Evolutionary conservation across 2,329 filamentous ascomycete genomes (phyloP), one percentile per base, ranked within the genome.

Genomic region (Colletotrichum endophyticum): DNA sequence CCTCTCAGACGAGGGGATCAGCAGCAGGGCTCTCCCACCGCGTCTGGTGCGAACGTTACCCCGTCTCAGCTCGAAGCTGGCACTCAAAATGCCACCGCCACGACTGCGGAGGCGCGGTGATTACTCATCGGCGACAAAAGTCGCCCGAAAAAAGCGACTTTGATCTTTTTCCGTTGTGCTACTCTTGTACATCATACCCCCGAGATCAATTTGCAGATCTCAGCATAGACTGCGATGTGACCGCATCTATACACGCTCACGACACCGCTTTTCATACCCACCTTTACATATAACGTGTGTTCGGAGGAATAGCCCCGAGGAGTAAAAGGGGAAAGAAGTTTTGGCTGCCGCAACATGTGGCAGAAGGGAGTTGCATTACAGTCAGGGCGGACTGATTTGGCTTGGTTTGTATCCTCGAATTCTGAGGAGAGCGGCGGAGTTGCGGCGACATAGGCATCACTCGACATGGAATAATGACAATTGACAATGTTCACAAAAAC

Each of bases 61-160:
- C 88, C 88, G 8, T 87, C 87, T 67, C 87, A 89, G 78, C 83
- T 89, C 13, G 88, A 89, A 80, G 84, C 88, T 28, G 88, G 86
- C 70, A 82, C 82, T 67, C 84, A 84, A 67, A 79, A 81, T 39
- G 77, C 66, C 13, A 49, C 61, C 7, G 66, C 63, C 13, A 32
- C 81, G 11, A 73, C 67, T 8, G 56, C 74, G 12, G 74, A 70
- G 49, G 27, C 71, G 6, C 64, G 74, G 59, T 74, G 59, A 74
- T 34, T 25, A 27, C 12, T 9, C 36, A 34, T 8, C 6, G 30
- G 64, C 59, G 34, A 30, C 63, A 15, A 57, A 16, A 15, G 39
- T 61, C 68, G 61, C 25, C 49, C 27, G 9, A 19, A 34, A 34
- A 15, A 68, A 22, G 15, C 66, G 64, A 76, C 32, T 28, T 15